Conservation (phyloP, 306 rosid species). For the Albizia julibrissin region DNA sequence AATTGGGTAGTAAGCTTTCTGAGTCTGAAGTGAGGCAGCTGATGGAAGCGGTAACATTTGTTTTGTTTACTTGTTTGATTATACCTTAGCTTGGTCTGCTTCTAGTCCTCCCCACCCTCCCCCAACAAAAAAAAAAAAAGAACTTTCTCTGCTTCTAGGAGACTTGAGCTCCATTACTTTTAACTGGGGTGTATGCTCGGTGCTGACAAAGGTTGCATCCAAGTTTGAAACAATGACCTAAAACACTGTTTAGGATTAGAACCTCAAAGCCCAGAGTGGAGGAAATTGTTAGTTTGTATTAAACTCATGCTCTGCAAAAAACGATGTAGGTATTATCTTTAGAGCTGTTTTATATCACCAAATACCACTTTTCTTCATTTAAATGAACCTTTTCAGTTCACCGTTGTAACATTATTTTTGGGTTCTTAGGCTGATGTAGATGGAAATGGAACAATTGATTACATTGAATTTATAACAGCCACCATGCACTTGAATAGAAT, state of each 20-base stretch:
- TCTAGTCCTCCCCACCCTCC: too few species aligned
- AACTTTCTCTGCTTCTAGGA: neutral
- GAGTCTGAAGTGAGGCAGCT: constrained; percentile 94
- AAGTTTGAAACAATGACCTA: constrained; percentile 4
- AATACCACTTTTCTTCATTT: constrained; percentile 28
- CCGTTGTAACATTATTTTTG: constrained; percentile 17
- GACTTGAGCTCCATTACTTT: neutral
- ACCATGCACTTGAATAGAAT: constrained; percentile 91
- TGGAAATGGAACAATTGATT: constrained; percentile 91
- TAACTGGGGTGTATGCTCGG: constrained; percentile 14
- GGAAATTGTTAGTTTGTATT: neutral
- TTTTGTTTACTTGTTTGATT: constrained; percentile 14
- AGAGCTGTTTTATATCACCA: constrained; percentile 23
- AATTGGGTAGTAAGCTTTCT: constrained; percentile 87
- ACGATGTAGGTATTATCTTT: neutral
- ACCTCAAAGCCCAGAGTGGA: neutral
- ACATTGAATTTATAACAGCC: constrained; percentile 95
- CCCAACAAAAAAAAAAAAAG: too few species aligned
- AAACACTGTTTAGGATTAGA: neutral
- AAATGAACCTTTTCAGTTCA: neutral
- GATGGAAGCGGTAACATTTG: constrained; percentile 89
- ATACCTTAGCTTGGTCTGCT: neutral
- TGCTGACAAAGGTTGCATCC: neutral
- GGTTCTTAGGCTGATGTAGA: constrained; percentile 91
- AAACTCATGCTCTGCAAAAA: neutral